These are phyloP conservation scores for Yarrowia phangngaensis DNA, from an alignment of 805 yeast genomes.

Conservation along the genomic window DNA sequence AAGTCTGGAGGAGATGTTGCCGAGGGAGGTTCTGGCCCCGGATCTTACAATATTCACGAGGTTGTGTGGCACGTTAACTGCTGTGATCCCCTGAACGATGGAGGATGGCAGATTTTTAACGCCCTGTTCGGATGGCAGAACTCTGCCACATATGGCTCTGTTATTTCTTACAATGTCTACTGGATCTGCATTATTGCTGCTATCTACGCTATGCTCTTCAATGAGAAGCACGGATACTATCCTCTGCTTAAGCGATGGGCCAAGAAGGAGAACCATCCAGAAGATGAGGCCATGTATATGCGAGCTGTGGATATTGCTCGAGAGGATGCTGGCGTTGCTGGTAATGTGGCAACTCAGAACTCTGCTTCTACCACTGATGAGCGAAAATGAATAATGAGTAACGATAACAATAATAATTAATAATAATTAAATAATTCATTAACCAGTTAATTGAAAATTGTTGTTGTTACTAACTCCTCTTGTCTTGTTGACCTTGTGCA, in stretches of 20 bases:
- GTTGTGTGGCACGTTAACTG: constrained; percentile 96
- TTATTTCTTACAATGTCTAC: constrained; percentile 80
- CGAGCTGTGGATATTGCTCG: constrained; percentile 10
- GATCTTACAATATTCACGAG: constrained; percentile 77
- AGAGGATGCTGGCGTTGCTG: neutral
- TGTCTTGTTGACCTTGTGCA: too few species aligned
- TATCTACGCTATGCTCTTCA: constrained; percentile 63
- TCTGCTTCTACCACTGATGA: neutral
- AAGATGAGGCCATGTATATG: neutral
- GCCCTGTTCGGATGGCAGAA: constrained; percentile 96
- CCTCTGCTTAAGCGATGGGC: constrained; percentile 19
- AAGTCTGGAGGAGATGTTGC: constrained; percentile 92
- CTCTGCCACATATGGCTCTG: constrained; percentile 90
- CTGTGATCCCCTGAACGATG: constrained; percentile 86
- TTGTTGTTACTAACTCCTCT: too few species aligned
- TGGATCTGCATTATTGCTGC: constrained; percentile 67
- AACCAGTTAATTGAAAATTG: too few species aligned
- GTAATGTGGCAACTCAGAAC: neutral
- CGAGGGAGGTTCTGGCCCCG: constrained; percentile 90
- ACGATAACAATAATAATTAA: too few species aligned
- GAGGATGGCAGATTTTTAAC: constrained; percentile 97
- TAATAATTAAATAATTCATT: too few species aligned
- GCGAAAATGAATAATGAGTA: too few species aligned
- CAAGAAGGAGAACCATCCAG: constrained; percentile 12
- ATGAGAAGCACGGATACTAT: constrained; percentile 65